Evolutionary conservation across 2,329 filamentous ascomycete genomes (phyloP).

Genomic region (Pseudogymnoascus destructans): DNA sequence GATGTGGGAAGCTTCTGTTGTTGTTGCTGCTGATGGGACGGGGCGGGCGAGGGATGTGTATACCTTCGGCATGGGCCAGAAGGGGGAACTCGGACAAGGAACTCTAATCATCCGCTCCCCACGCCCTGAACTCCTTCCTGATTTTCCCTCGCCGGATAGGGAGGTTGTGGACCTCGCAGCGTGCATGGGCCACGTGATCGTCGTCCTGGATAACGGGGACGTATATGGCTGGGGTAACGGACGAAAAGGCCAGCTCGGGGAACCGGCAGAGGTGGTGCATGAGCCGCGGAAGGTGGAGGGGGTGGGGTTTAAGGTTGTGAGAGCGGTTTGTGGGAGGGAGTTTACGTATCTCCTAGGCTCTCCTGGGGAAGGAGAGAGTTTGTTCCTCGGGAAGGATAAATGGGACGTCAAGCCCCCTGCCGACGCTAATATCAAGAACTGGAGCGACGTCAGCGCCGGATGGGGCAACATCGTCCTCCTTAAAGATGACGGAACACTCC

Average conservation of each 20-base stretch:
- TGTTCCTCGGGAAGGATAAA: conserved; percentile 63
- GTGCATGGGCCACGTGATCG: conserved; percentile 66
- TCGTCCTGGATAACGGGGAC: conserved; percentile 59
- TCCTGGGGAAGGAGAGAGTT: conserved; percentile 40
- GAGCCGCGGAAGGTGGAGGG: conserved; percentile 47
- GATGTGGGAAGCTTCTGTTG: conserved; percentile 64
- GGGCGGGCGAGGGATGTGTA: conserved; percentile 39
- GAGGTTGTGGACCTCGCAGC: conserved; percentile 54
- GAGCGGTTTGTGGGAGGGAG: conserved; percentile 69
- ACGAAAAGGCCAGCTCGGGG: conserved; percentile 71
- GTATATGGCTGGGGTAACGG: conserved; percentile 83
- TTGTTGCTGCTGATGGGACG: conserved; percentile 38
- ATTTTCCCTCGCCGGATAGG: conserved; percentile 50
- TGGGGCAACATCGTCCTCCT: conserved; percentile 76
- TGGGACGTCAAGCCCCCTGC: conserved; percentile 50
- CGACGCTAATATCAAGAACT: conserved; percentile 40
- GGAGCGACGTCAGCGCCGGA: conserved; percentile 59
- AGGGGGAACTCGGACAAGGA: conserved; percentile 61
- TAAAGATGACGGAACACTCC: conserved; percentile 42
- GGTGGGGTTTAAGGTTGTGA: conserved; percentile 46
- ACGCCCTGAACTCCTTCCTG: conserved; percentile 36
- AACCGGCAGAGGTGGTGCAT: conserved; percentile 39
- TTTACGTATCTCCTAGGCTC: conserved; percentile 63
- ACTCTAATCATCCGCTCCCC: conserved; percentile 36
- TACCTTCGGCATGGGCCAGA: conserved; percentile 51